A percentile compares a stretch with the other conserved stretches of the same genome.
Evolutionary conservation across 345 rosid genomes (phyloP).

Genomic region (Syzygium grande): DNA sequence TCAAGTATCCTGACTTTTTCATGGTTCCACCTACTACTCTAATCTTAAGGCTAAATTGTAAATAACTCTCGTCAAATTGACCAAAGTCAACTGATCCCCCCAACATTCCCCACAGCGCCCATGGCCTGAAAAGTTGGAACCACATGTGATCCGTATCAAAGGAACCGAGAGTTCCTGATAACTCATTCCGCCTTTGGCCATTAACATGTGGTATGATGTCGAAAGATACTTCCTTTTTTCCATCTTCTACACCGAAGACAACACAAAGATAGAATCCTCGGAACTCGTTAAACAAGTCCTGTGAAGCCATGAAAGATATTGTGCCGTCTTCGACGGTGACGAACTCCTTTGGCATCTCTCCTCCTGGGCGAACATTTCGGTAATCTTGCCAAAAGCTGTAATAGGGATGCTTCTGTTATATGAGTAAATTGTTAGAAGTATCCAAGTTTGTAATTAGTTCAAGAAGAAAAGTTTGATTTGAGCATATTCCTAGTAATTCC

Average conservation of each 20-base stretch:
- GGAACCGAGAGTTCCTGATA: background rate
- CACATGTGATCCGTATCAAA: background rate
- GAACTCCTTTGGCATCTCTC: background rate
- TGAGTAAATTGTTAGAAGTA: background rate
- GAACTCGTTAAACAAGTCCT: background rate
- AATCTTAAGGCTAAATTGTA: no score
- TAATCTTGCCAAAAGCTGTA: background rate
- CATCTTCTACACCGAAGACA: background rate
- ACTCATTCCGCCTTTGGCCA: background rate
- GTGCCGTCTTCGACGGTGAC: background rate
- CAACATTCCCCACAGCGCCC: background rate
- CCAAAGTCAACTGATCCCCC: background rate
- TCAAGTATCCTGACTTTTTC: background rate
- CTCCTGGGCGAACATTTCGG: background rate
- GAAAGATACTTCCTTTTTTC: background rate
- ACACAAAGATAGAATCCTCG: fast-evolving
- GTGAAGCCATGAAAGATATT: background rate
- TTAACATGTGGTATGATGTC: background rate
- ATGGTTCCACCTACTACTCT: background rate
- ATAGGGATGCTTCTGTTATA: background rate
- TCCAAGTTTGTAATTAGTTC: background rate
- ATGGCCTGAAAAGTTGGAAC: background rate
- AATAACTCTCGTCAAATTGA: background rate
- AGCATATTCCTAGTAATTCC: background rate
- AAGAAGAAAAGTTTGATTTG: background rate